A percentile compares a stretch with the other conserved stretches of the same genome.
Evolutionary conservation across 371 early-diverging fungal genomes (phyloP).

Genomic region (Cokeromyces recurvatus): DNA sequence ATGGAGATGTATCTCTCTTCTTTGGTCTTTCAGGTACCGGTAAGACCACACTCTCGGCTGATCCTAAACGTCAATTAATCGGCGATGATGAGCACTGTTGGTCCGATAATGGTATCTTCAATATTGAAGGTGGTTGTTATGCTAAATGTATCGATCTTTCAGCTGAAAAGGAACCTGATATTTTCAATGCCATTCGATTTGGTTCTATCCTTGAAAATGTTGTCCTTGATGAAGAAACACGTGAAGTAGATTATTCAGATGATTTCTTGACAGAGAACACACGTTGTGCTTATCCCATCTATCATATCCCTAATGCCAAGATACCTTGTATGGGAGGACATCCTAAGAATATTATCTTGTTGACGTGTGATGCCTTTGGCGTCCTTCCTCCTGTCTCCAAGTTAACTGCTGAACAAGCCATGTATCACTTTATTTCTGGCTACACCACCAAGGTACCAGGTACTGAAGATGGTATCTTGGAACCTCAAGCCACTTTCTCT

Average conservation of each 20-base stretch:
- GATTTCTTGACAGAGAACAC: conserved; percentile 92
- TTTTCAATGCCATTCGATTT: conserved; percentile 92
- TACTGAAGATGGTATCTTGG: conserved; percentile 94
- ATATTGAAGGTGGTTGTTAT: conserved; percentile 98
- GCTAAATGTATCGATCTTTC: conserved; percentile 95
- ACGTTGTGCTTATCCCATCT: conserved; percentile 95
- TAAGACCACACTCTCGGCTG: conserved; percentile 96
- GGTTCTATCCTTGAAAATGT: conserved; percentile 97
- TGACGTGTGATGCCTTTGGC: conserved; percentile 98
- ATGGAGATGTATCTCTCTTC: conserved; percentile 94
- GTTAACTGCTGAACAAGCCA: conserved; percentile 87
- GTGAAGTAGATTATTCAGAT: conserved; percentile 86
- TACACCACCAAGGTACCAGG: conserved; percentile 94
- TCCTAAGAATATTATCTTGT: conserved; percentile 93
- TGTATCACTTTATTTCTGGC: conserved; percentile 97
- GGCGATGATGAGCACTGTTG: conserved; percentile 99
- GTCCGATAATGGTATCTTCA: conserved; percentile 94
- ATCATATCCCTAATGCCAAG: conserved; percentile 95
- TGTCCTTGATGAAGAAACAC: conserved; percentile 75
- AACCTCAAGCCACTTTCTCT: conserved; percentile 91
- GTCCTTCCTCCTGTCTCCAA: conserved; percentile 95
- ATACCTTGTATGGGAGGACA: conserved; percentile 91
- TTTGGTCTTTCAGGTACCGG: conserved; percentile 98
- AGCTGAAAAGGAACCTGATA: conserved; percentile 96
- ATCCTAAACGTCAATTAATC: conserved; percentile 88